Evolutionary conservation across 2,329 filamentous ascomycete species (phyloP).

Genomic region (Penicillium sp.): DNA sequence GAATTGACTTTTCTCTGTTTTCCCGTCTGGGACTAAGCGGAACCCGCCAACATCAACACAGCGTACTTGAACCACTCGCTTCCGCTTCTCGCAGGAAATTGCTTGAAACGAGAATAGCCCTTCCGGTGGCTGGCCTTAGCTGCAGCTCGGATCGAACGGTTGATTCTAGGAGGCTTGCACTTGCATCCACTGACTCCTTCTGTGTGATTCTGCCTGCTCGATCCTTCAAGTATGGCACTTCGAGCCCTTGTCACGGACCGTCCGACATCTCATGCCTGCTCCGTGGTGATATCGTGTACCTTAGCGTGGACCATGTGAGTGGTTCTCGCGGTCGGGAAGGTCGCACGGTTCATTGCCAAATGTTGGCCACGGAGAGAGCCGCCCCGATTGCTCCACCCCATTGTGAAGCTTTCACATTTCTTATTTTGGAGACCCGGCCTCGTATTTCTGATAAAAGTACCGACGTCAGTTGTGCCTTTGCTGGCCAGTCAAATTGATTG

Average conservation of each 20-base stretch:
- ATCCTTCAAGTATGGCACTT: neutral
- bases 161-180: neutral
- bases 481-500: neutral
- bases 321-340: neutral
- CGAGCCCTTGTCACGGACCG: neutral
- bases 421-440: conserved; percentile 1
- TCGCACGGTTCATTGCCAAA: conserved; percentile 2
- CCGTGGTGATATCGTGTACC: neutral
- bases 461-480: neutral
- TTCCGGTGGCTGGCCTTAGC: neutral
- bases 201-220: neutral
- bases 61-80: neutral
- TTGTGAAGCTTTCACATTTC: neutral
- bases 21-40: neutral
- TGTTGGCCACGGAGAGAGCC: conserved; percentile 2
- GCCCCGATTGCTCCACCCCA: neutral
- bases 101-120: neutral
- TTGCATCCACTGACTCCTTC: neutral
- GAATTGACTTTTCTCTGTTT: conserved; percentile 11
- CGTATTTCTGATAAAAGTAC: neutral
- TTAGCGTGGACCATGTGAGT: neutral
- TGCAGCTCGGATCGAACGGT: neutral
- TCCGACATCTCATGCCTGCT: neutral
- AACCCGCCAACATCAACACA: neutral
- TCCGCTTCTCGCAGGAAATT: neutral